A percentile compares a stretch with the other conserved stretches of the same genome.
Conservation (phyloP, 2,329 filamentous ascomycete species). For the Calonectria naviculata region DNA sequence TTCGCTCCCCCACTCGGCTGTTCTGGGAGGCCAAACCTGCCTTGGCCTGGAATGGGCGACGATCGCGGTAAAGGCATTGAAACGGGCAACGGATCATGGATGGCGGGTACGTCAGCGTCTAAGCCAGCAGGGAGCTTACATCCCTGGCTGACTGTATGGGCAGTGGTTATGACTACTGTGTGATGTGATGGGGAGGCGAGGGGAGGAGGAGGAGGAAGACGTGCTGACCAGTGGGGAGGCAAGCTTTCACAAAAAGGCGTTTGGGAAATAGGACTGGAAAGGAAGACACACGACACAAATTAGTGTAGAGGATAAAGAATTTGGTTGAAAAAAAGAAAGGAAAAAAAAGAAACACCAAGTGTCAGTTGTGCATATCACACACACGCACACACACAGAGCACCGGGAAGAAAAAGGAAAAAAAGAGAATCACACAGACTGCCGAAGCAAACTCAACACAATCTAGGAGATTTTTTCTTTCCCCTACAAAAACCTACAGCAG, state of each 20-base stretch:
- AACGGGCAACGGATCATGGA: background rate
- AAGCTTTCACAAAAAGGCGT: background rate
- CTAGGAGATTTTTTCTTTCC: constrained; percentile 2
- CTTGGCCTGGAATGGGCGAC: background rate
- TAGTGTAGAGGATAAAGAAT: background rate
- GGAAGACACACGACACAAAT: background rate
- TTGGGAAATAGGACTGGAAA: background rate
- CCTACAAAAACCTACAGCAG: background rate
- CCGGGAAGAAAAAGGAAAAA: background rate
- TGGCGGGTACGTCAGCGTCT: constrained; percentile 1
- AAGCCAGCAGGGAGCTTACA: background rate
- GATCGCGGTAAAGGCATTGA: constrained; percentile 1
- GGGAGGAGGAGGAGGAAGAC: background rate
- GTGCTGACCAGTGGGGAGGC: too few species aligned
- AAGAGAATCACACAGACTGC: background rate
- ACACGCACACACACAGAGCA: background rate
- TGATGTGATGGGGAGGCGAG: background rate
- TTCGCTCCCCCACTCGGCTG: constrained; percentile 4
- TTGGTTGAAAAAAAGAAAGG: background rate
- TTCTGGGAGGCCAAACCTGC: background rate
- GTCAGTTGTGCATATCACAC: background rate
- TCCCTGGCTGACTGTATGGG: background rate
- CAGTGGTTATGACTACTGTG: background rate
- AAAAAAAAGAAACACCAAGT: background rate
- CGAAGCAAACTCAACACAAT: background rate